These are phyloP conservation scores for Yamagishiella unicocca DNA, from an alignment of 139 green algal genomes.

Conservation along the genomic window DNA sequence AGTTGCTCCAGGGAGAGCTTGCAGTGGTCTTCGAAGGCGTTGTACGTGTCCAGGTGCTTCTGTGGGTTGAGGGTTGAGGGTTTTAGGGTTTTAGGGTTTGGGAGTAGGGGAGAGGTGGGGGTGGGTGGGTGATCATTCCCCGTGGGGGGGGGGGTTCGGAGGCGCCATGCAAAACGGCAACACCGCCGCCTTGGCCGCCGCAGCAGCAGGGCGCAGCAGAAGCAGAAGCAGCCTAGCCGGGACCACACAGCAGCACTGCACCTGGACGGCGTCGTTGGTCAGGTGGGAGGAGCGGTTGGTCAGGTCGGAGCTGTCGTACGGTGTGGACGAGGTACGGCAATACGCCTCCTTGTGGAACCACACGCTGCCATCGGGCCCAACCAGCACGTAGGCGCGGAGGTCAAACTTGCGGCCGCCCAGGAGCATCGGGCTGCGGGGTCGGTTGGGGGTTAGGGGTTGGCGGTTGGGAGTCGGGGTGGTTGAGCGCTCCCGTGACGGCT, in stretches of 20 bases:
- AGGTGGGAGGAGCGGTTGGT: conserved; percentile 68
- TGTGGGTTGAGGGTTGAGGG: no score
- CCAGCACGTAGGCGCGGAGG: conserved; percentile 57
- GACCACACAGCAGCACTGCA: no score
- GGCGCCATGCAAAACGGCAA: no score
- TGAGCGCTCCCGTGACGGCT: no score
- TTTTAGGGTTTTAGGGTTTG: no score
- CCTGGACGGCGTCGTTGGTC: conserved; percentile 72
- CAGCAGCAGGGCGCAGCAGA: no score
- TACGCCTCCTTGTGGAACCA: conserved; percentile 69
- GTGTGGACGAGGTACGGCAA: conserved; percentile 61
- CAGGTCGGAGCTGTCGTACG: conserved; percentile 65
- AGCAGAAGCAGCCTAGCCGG: no score
- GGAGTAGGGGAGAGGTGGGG: no score
- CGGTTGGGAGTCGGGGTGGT: not conserved
- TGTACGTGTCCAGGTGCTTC: conserved; percentile 65
- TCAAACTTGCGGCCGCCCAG: conserved; percentile 74
- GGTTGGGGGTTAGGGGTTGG: not conserved
- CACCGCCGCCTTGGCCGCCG: no score
- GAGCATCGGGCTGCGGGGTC: conserved; percentile 54
- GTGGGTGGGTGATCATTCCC: no score
- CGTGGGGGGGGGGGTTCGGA: no score
- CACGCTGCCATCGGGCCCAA: conserved; percentile 50
- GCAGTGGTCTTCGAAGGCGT: conserved; percentile 70
- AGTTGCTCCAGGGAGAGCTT: conserved; percentile 66